A percentile compares a stretch with the other conserved stretches of the same genome.
Evolutionary conservation across 371 early-diverging fungal species (phyloP).

Genomic region (Funneliformis caledonium): DNA sequence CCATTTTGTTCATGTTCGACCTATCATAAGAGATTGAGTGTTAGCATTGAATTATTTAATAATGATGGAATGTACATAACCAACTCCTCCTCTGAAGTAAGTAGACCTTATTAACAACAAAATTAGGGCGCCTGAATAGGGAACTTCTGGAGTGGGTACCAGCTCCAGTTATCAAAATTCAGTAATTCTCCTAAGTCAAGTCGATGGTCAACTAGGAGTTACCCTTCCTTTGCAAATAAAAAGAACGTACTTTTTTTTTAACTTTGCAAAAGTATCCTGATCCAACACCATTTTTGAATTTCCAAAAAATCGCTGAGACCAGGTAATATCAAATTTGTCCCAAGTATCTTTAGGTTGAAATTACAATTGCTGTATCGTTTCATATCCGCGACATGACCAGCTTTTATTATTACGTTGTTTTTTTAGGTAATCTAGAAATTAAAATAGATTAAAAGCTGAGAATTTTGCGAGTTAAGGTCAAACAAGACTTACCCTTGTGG

Average conservation of each 20-base stretch:
- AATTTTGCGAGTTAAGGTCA: no score
- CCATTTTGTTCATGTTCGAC: no score
- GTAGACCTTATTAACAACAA: conserved; percentile 12
- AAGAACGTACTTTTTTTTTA: background rate
- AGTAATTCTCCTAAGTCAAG: conserved; percentile 16
- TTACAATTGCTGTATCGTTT: no score
- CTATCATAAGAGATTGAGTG: no score
- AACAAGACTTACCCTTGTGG: no score
- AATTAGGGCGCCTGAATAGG: conserved; percentile 2
- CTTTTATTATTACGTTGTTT: no score
- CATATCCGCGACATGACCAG: no score
- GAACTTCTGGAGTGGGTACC: conserved; percentile 11
- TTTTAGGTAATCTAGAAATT: no score
- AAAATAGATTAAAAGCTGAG: no score
- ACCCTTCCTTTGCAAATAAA: background rate
- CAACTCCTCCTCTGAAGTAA: background rate
- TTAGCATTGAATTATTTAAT: background rate
- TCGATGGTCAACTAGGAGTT: background rate
- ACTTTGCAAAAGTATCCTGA: background rate
- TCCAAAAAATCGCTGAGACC: background rate
- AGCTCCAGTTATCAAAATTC: background rate
- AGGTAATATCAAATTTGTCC: background rate
- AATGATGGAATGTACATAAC: background rate
- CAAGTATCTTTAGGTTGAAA: background rate
- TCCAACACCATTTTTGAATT: background rate